phyloP scores from a whole-genome alignment of 2,329 filamentous ascomycete genomes.

The Lasiodiplodia hormozganensis region DNA sequence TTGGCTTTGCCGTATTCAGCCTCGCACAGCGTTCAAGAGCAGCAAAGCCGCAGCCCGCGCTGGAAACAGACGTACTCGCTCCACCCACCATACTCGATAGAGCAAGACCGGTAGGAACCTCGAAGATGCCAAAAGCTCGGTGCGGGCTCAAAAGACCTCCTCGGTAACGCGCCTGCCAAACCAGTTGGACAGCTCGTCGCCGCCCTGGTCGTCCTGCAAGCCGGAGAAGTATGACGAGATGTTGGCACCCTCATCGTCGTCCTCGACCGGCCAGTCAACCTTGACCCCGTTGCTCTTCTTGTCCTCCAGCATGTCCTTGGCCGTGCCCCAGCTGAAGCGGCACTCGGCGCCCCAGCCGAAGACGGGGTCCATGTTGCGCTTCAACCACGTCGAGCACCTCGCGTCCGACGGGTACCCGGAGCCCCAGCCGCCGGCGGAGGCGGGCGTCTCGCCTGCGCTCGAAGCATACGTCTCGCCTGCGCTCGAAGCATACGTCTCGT shows the following conservation, averaged over 20 bases:
- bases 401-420: constrained; percentile 93
- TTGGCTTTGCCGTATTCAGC: background rate
- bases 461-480: constrained; percentile 54
- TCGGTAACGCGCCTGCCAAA: constrained; percentile 76
- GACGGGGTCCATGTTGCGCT: constrained; percentile 84
- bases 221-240: constrained; percentile 78
- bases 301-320: constrained; percentile 89
- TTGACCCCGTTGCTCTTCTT: constrained; percentile 64
- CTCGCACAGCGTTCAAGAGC: background rate
- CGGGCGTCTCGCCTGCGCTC: constrained; percentile 36
- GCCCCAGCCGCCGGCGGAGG: constrained; percentile 69
- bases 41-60: background rate
- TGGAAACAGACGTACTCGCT: background rate
- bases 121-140: background rate
- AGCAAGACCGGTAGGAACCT: background rate
- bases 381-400: constrained; percentile 81
- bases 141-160: constrained; percentile 68
- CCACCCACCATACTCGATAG: background rate
- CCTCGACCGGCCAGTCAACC: constrained; percentile 87
- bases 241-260: constrained; percentile 64
- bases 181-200: constrained; percentile 78
- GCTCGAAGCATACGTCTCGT: constrained; percentile 58
- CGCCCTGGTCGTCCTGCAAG: constrained; percentile 44
- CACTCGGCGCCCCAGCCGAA: constrained; percentile 97
- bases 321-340: constrained; percentile 94